Evolutionary conservation across 73 alveolate species (phyloP).

Genomic region (Symbiodinium pilosum): DNA sequence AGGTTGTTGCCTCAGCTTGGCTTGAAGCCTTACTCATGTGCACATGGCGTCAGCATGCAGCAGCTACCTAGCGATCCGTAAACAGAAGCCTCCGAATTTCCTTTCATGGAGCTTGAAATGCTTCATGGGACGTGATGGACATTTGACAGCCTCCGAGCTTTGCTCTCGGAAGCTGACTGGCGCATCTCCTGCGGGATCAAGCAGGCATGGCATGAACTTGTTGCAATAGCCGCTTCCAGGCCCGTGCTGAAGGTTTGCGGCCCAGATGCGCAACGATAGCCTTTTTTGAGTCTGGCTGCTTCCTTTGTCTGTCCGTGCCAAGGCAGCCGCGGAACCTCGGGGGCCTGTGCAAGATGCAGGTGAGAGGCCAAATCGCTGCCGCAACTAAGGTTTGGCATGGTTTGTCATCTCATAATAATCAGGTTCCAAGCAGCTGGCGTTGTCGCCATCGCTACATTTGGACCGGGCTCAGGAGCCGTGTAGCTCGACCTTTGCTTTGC

Average conservation of each 20-base stretch:
- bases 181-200: too few species aligned
- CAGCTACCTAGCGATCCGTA: too few species aligned
- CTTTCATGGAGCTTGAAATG: too few species aligned
- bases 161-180: not conserved
- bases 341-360: not conserved
- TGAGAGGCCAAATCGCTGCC: not conserved
- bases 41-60: too few species aligned
- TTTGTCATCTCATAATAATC: too few species aligned
- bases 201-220: not conserved
- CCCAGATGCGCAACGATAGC: not conserved
- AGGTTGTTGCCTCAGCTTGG: too few species aligned
- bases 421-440: slow-evolving; percentile 45
- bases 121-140: slow-evolving; percentile 1
- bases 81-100: too few species aligned
- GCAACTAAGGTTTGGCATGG: too few species aligned
- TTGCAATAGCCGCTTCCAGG: not conserved
- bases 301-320: too few species aligned
- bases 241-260: not conserved
- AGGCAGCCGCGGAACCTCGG: not conserved
- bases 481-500: too few species aligned
- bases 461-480: not conserved
- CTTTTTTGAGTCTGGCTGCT: too few species aligned
- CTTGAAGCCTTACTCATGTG: too few species aligned
- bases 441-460: slow-evolving; percentile 37
- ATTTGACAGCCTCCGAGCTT: not conserved